These are phyloP conservation scores for Magnusiomyces ingens DNA, from an alignment of 1,139 yeast species.

Conservation along the genomic window DNA sequence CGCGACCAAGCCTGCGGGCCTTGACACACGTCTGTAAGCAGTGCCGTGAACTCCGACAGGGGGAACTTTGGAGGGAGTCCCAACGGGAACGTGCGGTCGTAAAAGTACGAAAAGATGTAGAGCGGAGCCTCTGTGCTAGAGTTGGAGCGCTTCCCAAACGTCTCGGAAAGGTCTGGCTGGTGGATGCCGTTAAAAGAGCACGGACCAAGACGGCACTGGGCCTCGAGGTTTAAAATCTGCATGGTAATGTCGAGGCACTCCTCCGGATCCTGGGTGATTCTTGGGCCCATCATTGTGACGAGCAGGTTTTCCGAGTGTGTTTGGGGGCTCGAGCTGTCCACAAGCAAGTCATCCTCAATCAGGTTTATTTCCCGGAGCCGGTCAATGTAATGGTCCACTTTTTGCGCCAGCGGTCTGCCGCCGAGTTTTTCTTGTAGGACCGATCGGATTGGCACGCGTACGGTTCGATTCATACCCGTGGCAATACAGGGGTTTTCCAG, in stretches of 20 bases:
- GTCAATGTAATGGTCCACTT: not conserved
- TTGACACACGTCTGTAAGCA: slow-evolving; percentile 71
- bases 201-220: slow-evolving; percentile 63
- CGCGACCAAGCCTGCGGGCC: slow-evolving; percentile 62
- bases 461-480: slow-evolving; percentile 47
- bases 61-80: slow-evolving; percentile 83
- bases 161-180: slow-evolving; percentile 79
- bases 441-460: slow-evolving; percentile 25
- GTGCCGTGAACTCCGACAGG: slow-evolving; percentile 61
- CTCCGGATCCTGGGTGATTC: slow-evolving; percentile 40
- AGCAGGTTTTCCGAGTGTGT: not conserved
- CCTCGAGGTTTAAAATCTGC: slow-evolving; percentile 71
- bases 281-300: slow-evolving; percentile 68
- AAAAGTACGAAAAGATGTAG: slow-evolving; percentile 87
- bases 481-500: slow-evolving; percentile 73
- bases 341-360: not conserved
- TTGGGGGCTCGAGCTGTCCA: not conserved
- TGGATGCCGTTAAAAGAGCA: slow-evolving; percentile 96
- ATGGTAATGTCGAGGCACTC: slow-evolving; percentile 88
- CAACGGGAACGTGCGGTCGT: slow-evolving; percentile 84
- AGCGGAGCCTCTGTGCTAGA: slow-evolving; percentile 26
- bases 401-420: not conserved
- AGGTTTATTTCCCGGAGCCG: not conserved
- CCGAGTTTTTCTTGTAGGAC: not conserved
- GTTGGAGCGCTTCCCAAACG: slow-evolving; percentile 47